Evolutionary conservation across 305 asterid species (phyloP).

Genomic region (Withania somnifera): DNA sequence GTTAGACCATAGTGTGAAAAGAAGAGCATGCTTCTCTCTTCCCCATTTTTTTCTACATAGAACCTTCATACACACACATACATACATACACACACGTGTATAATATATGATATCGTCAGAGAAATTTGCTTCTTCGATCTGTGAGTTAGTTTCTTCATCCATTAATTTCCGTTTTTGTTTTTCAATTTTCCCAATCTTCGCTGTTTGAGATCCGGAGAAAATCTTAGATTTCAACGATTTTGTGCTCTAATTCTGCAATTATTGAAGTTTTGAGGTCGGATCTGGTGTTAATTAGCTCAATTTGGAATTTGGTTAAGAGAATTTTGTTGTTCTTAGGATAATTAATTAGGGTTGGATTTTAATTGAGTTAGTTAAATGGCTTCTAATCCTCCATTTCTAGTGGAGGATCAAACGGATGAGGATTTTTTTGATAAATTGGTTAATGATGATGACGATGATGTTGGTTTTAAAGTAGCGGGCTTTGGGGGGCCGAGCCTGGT

Average conservation of each 20-base stretch:
- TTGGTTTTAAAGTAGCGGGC: background rate
- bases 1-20: background rate
- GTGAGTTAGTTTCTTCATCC: background rate
- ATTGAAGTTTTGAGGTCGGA: constrained; percentile 29
- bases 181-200: background rate
- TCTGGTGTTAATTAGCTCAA: constrained; percentile 38
- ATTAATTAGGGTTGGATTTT: constrained; percentile 30
- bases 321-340: constrained; percentile 8
- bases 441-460: constrained; percentile 53
- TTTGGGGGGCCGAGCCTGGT: constrained; percentile 22
- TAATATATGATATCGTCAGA: background rate
- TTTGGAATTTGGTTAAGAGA: background rate
- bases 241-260: background rate
- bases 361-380: constrained; percentile 43
- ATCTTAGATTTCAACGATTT: background rate
- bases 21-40: background rate
- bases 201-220: background rate
- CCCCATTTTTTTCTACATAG: background rate
- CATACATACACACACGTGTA: background rate
- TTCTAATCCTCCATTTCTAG: constrained; percentile 77
- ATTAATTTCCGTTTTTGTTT: no score
- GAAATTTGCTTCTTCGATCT: background rate
- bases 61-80: background rate
- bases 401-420: constrained; percentile 97
- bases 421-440: constrained; percentile 82